Evolutionary conservation across 2,329 filamentous ascomycete genomes (phyloP), one percentile per base, ranked within the genome.

Genomic region (Microdochium bolleyi): DNA sequence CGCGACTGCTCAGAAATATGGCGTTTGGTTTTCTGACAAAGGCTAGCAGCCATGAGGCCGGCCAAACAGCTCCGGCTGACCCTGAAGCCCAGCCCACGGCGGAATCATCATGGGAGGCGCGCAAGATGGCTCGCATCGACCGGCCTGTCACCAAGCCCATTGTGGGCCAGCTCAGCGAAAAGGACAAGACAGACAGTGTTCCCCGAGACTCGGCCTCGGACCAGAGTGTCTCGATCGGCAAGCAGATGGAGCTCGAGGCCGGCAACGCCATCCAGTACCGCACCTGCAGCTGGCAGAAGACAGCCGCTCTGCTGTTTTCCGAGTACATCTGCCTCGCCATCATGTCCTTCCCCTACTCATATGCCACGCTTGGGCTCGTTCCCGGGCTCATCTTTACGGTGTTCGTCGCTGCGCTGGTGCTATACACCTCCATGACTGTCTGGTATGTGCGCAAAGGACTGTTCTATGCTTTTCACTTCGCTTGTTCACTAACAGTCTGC

Each of bases 321-420:
- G 92, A 96, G 74, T 96, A 96, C 68, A 96, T 96, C 55, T 95
- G 90, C 67, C 73, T 96, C 67, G 76, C 82, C 54, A 96, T 96
- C 65, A 96, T 96, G 91, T 95, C 89, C 50, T 96, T 96, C 61
- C 92, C 92, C 0, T 95, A 88, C 79, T 95, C 90, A 0, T 96
- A 96, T 70, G 89, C 89, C 46, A 74, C 92, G 25, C 80, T 96
- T 8, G 92, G 92, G 8, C 78, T 96, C 16, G 89, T 96, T 1
- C 91, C 92, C 0, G 91, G 77, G 24, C 69, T 96, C 52, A 92
- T 96, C 56, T 66, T 95, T 64, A 96, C 92, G 0, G 76, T 88
- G 2, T 80, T 92, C 27, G 80, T 95, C 54, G 90, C 92, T 24
- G 78, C 73, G 4, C 69, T 92, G 19, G 92, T 96, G 1, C 75